Percentiles rank a stretch among this genome's conserved stretches.
Conservation (phyloP, 1,139 yeast genomes). For the Debaryomyces sp. region DNA sequence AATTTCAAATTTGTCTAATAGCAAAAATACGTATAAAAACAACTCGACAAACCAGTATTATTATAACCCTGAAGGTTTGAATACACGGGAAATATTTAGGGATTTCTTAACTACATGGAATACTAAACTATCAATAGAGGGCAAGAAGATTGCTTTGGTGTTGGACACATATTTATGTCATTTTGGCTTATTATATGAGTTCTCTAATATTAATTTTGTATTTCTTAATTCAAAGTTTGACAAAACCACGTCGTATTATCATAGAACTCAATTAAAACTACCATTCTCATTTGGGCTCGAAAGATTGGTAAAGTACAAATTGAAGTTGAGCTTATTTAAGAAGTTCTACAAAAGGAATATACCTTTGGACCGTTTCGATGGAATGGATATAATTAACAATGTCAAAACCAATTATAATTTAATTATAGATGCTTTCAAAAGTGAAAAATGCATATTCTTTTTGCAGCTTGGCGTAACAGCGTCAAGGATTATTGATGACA, state of each 20-base stretch:
- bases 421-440: neutral
- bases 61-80: conserved; percentile 18
- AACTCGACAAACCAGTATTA: conserved; percentile 5
- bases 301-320: conserved; percentile 17
- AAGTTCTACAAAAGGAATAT: conserved; percentile 10
- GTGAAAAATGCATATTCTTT: neutral
- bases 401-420: conserved; percentile 1
- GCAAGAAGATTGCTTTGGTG: conserved; percentile 13
- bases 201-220: conserved; percentile 21
- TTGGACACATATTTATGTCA: conserved; percentile 19
- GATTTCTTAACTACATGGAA: conserved; percentile 16
- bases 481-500: conserved; percentile 2
- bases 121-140: conserved; percentile 12
- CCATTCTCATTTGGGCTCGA: conserved; percentile 27
- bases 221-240: conserved; percentile 21
- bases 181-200: conserved; percentile 15
- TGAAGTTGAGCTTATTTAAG: conserved; percentile 15
- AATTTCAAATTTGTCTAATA: conserved; percentile 14
- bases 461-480: conserved; percentile 4
- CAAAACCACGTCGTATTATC: conserved; percentile 14
- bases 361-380: conserved; percentile 1
- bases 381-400: conserved; percentile 6
- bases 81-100: conserved; percentile 13
- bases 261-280: conserved; percentile 12
- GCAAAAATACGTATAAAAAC: conserved; percentile 7